Base-by-base conservation (phyloP, 1,139 yeast genomes). In the Scheffersomyces insectosa region DNA sequence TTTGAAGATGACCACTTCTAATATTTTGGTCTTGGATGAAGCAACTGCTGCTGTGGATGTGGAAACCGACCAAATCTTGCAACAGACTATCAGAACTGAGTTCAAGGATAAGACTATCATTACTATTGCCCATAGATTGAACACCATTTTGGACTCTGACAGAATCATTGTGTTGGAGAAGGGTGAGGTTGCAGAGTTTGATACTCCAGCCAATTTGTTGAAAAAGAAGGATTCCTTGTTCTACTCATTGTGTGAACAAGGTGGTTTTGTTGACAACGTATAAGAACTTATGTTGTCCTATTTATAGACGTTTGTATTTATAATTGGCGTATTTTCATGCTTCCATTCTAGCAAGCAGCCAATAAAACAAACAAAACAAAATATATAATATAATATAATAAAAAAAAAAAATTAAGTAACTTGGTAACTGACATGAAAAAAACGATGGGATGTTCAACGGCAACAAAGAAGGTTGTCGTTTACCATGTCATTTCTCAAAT, bases 21-120 rank as follows among this genome's bases (percentile, higher is more conserved):
- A 83, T 52, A 80, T 91, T 38, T 73, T 90, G 49, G 88, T 90
- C 7, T 72, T 91, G 54, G 99, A 93, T 64, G 99, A 93, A 68
- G 98, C 98, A 11, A 91, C 98, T 3, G 97, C 98, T 2, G 96
- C 97, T 2, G 97, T 93, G 40, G 99, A 93, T 65, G 97, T 90
- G 28, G 95, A 90, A 59, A 93, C 99, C 1, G 99, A 93, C 64
- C 72, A 84, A 54, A 78, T 90, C 37, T 76, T 91, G 41, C 98
- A 91, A 68, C 83, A 85, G 56, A 91, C 97, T 0, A 91, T 91
- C 44, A 79, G 97, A 63, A 68, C 75, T 3, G 96, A 89, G 46
- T 91, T 91, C 63, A 82, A 83, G 55, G 89, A 90, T 51, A 80
- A 96, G 62, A 91, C 98, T 0, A 90, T 93, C 58, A 72, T 93